Evolutionary conservation across 2,329 filamentous ascomycete species (phyloP).

Genomic region (Ophiostoma sp.): DNA sequence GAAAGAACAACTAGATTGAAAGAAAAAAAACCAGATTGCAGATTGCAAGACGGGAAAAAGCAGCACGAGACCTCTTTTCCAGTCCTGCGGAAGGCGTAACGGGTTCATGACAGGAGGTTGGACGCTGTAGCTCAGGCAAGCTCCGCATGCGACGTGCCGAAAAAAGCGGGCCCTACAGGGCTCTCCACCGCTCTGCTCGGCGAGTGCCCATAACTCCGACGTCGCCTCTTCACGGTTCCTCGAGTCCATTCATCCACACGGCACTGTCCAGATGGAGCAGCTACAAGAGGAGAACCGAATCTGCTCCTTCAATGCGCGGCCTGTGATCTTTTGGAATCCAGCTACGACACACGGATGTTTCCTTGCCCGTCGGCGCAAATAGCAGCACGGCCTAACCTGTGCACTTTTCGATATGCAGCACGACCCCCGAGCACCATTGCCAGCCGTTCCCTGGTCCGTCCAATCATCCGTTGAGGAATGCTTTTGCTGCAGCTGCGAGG

Average conservation of each 20-base stretch:
- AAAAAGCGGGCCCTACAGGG: background rate
- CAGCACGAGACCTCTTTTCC: slow-evolving; percentile 10
- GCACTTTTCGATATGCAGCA: background rate
- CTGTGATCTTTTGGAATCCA: background rate
- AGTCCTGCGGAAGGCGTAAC: background rate
- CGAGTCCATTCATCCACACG: background rate
- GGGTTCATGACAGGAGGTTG: background rate
- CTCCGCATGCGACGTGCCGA: slow-evolving; percentile 7
- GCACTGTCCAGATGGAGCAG: background rate
- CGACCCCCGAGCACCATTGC: background rate
- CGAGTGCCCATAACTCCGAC: slow-evolving; percentile 1
- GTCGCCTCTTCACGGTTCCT: background rate
- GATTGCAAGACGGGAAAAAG: background rate
- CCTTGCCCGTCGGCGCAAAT: background rate
- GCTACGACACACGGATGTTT: background rate
- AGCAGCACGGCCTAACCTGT: background rate
- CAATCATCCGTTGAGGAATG: background rate
- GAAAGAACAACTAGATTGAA: background rate
- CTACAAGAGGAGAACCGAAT: too few relatives aligned
- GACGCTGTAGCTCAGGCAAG: background rate
- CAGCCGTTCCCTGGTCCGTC: background rate
- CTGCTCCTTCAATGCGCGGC: background rate
- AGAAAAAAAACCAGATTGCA: background rate
- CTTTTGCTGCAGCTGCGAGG: background rate
- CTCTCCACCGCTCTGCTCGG: background rate